Base-by-base conservation (phyloP, 805 yeast genomes). In the Zygosaccharomyces bailii region DNA sequence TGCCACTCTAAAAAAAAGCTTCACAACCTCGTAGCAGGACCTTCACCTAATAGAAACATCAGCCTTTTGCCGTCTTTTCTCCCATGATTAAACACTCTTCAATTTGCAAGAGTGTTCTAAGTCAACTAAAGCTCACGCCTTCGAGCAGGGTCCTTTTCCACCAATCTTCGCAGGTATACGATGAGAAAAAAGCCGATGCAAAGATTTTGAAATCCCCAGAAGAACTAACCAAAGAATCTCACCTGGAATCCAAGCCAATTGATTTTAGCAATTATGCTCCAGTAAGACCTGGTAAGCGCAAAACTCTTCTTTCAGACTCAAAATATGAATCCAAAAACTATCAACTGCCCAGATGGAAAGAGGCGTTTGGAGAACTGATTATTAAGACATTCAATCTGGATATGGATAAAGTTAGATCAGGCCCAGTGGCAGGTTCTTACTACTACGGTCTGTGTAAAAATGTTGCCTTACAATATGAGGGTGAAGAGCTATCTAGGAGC, bases 381-480 rank as follows among this genome's bases (percentile, higher is more conserved):
- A 75, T 85, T 44, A 70, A 75, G 4, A 37, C 63, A 0, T 82
- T 91, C 61, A 73, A 79, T 51, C 70, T 91, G 46, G 96, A 91
- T 65, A 88, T 91, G 95, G 98, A 91, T 70, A 79, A 79, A 51
- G 77, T 90, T 30, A 78, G 98, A 60, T 85, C 97, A 0, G 98
- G 97, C 20, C 89, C 97, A 1, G 82, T 91, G 52, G 96, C 96
- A 4, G 98, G 97, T 6, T 84, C 90, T 2, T 74, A 76, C 45
- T 93, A 90, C 67, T 85, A 86, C 59, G 88, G 85, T 39, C 81
- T 85, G 65, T 89, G 96, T 69, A 88, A 88, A 63, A 77, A 72
- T 34, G 97, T 89, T 67, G 96, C 87, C 3, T 66, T 86, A 55
- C 85, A 78, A 63, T 83, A 76, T 52, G 86, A 83, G n/a, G 74